Evolutionary conservation across 805 yeast species (phyloP), one percentile per base, ranked within the genome.

Genomic region (Millerozyma acaciae): DNA sequence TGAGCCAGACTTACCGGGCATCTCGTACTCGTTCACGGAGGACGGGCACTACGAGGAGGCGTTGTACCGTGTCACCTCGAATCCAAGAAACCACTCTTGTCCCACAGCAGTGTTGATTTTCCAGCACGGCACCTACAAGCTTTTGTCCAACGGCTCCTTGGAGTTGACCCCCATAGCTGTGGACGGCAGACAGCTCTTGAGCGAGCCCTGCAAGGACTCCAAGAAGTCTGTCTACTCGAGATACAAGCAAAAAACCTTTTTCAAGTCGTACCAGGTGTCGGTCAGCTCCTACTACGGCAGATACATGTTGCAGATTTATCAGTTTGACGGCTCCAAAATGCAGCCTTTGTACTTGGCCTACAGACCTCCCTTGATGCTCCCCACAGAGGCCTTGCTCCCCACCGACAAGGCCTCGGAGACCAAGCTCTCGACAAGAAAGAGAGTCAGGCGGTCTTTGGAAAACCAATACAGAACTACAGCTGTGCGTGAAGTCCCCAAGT

Each of bases 1-100:
- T 40, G 99, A 93, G 57, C 99, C 99, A 2, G 90, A 89, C 6
- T 70, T 93, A 26, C 96, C 99, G 2, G 99, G 99, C 23, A 76
- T 90, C 35, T 81, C 94, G 4, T 86, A 81, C 60, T 86, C 96
- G 2, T 93, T 93, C 68, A 89, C 97, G 1, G 80, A 73, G 16
- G 97, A 93, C 60, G 97, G 97, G 4, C 76, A 68, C 57, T 93
- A 73, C 56, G 98, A 93, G 62, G 85, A 84, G 57, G 98, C 98
- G 5, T 55, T 78, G 26, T 93, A 93, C 57, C 80, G 86, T 50
- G 78, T 93, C 16, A 60, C 75, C 0, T 63, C 84, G n/a, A 76
- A 86, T 58, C 68, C 95, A 5, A 53, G 58, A 45, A 72, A 84
- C 49, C 96, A 93, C 45, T 63, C 76, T 3, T 93, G 98, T 62